These are phyloP conservation scores for Penicillium maclennaniae DNA, from an alignment of 495 filamentous ascomycete genomes.

Conservation along the genomic window DNA sequence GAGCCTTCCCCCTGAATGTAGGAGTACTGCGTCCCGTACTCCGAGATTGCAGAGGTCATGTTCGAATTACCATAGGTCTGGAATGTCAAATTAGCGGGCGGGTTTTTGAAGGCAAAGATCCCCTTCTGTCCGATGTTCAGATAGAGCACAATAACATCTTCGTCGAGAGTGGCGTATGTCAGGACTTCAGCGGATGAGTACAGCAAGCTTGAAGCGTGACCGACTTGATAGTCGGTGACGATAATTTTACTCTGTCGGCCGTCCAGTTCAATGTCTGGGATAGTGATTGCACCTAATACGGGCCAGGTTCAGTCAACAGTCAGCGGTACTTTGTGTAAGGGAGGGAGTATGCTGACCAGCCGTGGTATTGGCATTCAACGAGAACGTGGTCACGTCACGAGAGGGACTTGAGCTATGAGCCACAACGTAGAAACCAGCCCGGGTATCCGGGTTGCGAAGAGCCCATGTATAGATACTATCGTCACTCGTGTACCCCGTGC, in stretches of 20 bases:
- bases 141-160: constrained; percentile 53
- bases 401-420: constrained; percentile 56
- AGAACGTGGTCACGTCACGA: constrained; percentile 50
- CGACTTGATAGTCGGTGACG: constrained; percentile 66
- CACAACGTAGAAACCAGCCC: constrained; percentile 59
- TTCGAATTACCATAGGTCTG: constrained; percentile 43
- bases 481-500: constrained; percentile 49
- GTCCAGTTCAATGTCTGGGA: constrained; percentile 60
- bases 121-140: constrained; percentile 62
- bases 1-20: constrained; percentile 32
- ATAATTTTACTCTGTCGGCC: constrained; percentile 71
- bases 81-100: constrained; percentile 32
- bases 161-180: constrained; percentile 48
- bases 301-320: too few species aligned
- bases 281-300: constrained; percentile 34
- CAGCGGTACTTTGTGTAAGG: neutral
- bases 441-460: constrained; percentile 51
- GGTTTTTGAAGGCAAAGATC: constrained; percentile 47
- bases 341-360: constrained; percentile 33
- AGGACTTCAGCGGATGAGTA: constrained; percentile 71
- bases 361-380: constrained; percentile 54
- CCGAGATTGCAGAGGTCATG: constrained; percentile 37
- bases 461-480: constrained; percentile 47
- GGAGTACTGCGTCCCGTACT: constrained; percentile 45
- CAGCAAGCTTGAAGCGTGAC: constrained; percentile 47